Evolutionary conservation across 1,284 basidiomycete species (phyloP).

Genomic region (Cutaneotrichosporon cavernicola): DNA sequence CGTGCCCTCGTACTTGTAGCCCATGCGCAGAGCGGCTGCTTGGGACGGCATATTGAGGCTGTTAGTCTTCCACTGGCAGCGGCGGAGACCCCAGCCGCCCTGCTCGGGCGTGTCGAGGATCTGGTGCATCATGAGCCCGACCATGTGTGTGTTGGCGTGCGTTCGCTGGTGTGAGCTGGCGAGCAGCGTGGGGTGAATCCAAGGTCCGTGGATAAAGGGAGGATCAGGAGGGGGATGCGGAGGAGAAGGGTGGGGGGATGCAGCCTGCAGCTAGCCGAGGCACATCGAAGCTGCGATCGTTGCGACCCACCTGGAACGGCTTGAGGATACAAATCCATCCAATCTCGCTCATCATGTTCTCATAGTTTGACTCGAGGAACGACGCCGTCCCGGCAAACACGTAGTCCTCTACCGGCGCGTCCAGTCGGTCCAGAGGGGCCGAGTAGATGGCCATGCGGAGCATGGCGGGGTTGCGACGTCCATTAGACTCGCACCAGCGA

Average conservation of each 20-base stretch:
- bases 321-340: conserved; percentile 44
- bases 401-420: conserved; percentile 31
- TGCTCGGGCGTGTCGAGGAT: conserved; percentile 37
- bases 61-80: conserved; percentile 47
- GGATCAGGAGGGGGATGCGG: not conserved
- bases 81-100: conserved; percentile 42
- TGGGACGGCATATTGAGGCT: conserved; percentile 36
- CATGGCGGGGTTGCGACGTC: conserved; percentile 21
- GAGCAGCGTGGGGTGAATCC: not conserved
- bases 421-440: conserved; percentile 31
- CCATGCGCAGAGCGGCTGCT: conserved; percentile 37
- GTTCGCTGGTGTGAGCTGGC: conserved; percentile 31
- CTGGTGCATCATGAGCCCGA: conserved; percentile 42
- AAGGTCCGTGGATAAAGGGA: not conserved
- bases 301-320: conserved; percentile 38
- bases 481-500: conserved; percentile 33
- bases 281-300: too few species aligned
- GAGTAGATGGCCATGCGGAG: conserved; percentile 40
- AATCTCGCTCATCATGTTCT: conserved; percentile 39
- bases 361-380: conserved; percentile 32
- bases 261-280: not conserved
- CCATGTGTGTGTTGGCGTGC: conserved; percentile 45
- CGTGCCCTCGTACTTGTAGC: conserved; percentile 39
- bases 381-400: conserved; percentile 42
- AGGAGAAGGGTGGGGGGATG: not conserved